These are phyloP conservation scores for Suillus subalutaceus DNA, from an alignment of 768 basidiomycete genomes.

Conservation along the genomic window DNA sequence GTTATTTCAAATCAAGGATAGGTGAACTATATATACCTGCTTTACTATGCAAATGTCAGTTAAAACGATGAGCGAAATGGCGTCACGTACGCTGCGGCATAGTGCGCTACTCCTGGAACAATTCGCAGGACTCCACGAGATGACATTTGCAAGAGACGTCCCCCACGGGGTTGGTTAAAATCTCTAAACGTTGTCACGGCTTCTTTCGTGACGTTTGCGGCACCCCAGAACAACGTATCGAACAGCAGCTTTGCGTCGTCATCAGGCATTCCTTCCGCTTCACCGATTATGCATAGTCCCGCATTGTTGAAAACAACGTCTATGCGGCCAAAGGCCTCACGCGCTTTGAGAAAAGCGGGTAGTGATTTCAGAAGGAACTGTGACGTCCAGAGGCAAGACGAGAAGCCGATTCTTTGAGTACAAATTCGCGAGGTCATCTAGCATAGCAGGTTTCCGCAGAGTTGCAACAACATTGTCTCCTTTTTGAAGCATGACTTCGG, in stretches of 20 bases:
- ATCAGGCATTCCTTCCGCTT: slow-evolving; percentile 41
- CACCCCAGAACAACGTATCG: slow-evolving; percentile 44
- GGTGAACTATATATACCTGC: slow-evolving; percentile 20
- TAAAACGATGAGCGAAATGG: neutral
- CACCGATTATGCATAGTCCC: slow-evolving; percentile 30
- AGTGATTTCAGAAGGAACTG: slow-evolving; percentile 30
- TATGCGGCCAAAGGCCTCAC: slow-evolving; percentile 41
- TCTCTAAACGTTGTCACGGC: slow-evolving; percentile 41
- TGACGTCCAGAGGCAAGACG: slow-evolving; percentile 44
- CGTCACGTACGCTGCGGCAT: slow-evolving; percentile 29
- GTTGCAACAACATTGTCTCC: slow-evolving; percentile 49
- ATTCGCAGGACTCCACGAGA: slow-evolving; percentile 32
- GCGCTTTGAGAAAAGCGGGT: slow-evolving; percentile 36
- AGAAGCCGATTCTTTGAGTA: slow-evolving; percentile 37
- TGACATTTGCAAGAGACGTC: slow-evolving; percentile 40
- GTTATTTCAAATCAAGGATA: neutral
- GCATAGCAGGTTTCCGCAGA: slow-evolving; percentile 38
- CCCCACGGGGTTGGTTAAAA: slow-evolving; percentile 41
- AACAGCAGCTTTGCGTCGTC: slow-evolving; percentile 38
- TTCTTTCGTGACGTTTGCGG: slow-evolving; percentile 34
- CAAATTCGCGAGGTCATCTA: slow-evolving; percentile 31
- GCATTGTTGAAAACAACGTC: slow-evolving; percentile 54
- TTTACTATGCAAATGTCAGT: slow-evolving; percentile 23
- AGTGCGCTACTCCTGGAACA: slow-evolving; percentile 20
- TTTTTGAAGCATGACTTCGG: slow-evolving; percentile 35